These are phyloP conservation scores for Arabis alpina DNA, from an alignment of 345 rosid genomes.

Conservation along the genomic window DNA sequence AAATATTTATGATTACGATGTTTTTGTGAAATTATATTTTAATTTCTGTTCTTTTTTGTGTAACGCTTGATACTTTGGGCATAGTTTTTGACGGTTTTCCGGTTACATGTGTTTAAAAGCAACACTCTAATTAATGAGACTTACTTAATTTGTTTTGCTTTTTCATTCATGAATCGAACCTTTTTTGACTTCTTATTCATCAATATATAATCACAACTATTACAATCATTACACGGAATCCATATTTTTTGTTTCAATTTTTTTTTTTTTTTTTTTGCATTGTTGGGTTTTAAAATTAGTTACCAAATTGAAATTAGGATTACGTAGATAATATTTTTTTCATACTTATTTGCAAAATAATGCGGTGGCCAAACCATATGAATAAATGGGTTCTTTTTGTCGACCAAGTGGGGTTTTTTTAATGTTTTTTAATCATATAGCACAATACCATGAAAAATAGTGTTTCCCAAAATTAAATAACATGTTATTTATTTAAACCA, in stretches of 20 bases:
- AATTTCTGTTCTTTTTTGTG: not conserved
- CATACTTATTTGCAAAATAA: too few relatives aligned
- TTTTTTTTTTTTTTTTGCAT: not conserved
- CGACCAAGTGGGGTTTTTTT: too few relatives aligned
- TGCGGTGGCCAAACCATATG: too few relatives aligned
- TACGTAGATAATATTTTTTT: too few relatives aligned
- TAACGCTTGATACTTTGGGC: slow-evolving; percentile 35
- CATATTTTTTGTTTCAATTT: not conserved
- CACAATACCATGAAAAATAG: too few relatives aligned
- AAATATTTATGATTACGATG: not conserved
- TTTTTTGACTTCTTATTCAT: slow-evolving; percentile 36
- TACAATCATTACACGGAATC: slow-evolving; percentile 13
- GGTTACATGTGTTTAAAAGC: slow-evolving; percentile 32
- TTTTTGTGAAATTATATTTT: not conserved
- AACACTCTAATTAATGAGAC: slow-evolving; percentile 27
- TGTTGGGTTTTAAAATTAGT: not conserved
- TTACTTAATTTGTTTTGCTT: slow-evolving; percentile 20
- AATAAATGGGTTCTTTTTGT: too few relatives aligned
- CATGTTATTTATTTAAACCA: too few relatives aligned
- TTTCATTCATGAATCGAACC: slow-evolving; percentile 20
- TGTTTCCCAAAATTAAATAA: too few relatives aligned
- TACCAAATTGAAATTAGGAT: too few relatives aligned
- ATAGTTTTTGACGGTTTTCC: slow-evolving; percentile 15
- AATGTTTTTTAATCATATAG: too few relatives aligned
- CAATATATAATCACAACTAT: slow-evolving; percentile 9